These are phyloP conservation scores for Leptographium lundbergii DNA, from an alignment of 2,329 filamentous ascomycete genomes.

Conservation along the genomic window DNA sequence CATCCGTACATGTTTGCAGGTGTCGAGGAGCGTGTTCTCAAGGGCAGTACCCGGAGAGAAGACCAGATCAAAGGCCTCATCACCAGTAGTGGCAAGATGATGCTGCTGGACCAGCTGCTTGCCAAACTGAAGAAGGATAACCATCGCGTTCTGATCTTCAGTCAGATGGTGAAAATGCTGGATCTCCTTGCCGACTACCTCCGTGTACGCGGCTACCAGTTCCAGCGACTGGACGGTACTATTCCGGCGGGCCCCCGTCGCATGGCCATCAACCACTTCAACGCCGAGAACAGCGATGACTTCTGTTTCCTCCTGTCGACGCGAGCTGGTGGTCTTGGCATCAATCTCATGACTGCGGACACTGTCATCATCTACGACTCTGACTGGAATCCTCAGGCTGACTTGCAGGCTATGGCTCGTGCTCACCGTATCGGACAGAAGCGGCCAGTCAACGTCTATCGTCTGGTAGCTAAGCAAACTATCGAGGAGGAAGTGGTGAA, in stretches of 20 bases:
- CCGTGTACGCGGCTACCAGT: slow-evolving; percentile 83
- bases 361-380: slow-evolving; percentile 97
- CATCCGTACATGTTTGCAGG: slow-evolving; percentile 97
- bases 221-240: slow-evolving; percentile 89
- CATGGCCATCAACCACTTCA: slow-evolving; percentile 96
- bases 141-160: slow-evolving; percentile 95
- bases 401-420: slow-evolving; percentile 95
- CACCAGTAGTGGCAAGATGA: slow-evolving; percentile 98
- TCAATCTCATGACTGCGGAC: slow-evolving; percentile 97
- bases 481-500: slow-evolving; percentile 97
- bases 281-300: slow-evolving; percentile 88
- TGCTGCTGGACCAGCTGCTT: slow-evolving; percentile 90
- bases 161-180: slow-evolving; percentile 98
- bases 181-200: slow-evolving; percentile 94
- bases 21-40: slow-evolving; percentile 79
- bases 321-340: slow-evolving; percentile 89
- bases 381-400: slow-evolving; percentile 97
- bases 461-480: slow-evolving; percentile 93
- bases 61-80: slow-evolving; percentile 88
- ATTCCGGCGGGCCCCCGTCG: slow-evolving; percentile 79
- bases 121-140: slow-evolving; percentile 87
- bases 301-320: slow-evolving; percentile 96
- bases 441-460: slow-evolving; percentile 89
- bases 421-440: slow-evolving; percentile 97
- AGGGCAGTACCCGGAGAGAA: slow-evolving; percentile 68